phyloP scores from a whole-genome alignment of 2,329 filamentous ascomycete species.

The Diaporthe sp. region DNA sequence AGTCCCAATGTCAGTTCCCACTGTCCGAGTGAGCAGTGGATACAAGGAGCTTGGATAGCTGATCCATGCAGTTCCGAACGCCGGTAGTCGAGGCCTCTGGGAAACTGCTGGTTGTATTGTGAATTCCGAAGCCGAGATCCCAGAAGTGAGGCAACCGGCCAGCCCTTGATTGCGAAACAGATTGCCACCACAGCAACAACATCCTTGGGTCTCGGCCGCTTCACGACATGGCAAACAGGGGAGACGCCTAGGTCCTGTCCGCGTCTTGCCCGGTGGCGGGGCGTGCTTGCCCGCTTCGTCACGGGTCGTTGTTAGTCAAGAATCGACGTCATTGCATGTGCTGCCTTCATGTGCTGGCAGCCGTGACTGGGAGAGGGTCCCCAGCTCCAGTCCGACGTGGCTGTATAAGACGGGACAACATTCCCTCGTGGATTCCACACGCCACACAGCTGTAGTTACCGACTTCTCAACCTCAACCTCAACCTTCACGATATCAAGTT shows the following conservation, averaged over 20 bases:
- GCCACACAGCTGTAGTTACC: not conserved
- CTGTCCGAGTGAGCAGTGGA: too few relatives aligned
- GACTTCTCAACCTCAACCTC: not conserved
- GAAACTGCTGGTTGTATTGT: too few relatives aligned
- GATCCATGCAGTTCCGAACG: not conserved
- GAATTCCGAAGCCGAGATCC: conserved; percentile 8
- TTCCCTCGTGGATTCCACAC: not conserved
- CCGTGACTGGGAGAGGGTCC: not conserved
- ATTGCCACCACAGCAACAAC: not conserved
- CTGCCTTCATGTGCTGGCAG: conserved; percentile 29
- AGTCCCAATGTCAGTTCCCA: too few relatives aligned
- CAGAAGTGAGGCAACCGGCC: conserved; percentile 29
- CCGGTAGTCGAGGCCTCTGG: conserved; percentile 15
- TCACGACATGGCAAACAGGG: conserved; percentile 2
- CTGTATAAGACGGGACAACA: conserved; percentile 33
- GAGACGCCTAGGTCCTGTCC: not conserved
- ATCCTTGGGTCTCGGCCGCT: conserved; percentile 19
- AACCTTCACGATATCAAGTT: not conserved
- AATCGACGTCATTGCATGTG: conserved; percentile 36
- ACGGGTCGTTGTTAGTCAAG: conserved; percentile 29
- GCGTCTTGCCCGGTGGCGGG: not conserved
- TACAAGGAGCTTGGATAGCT: not conserved
- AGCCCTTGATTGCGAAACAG: conserved; percentile 17
- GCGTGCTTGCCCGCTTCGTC: conserved; percentile 17
- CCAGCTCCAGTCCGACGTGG: not conserved